Evolutionary conservation across 331 rosid genomes (phyloP).

Genomic region (Cydonia oblonga): DNA sequence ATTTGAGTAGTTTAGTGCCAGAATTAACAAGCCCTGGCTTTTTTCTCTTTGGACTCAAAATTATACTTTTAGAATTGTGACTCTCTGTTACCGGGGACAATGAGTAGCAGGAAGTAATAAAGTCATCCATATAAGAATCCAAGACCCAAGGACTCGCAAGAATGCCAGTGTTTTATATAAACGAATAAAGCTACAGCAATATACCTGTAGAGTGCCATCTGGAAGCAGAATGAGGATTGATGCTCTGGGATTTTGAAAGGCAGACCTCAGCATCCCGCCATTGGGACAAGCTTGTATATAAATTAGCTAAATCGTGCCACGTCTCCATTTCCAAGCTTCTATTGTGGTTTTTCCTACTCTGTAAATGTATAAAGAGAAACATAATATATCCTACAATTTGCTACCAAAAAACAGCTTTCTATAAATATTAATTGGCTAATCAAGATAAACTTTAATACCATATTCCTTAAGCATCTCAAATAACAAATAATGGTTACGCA

Average conservation of each 20-base stretch:
- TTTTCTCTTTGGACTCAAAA: neutral
- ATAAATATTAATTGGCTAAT: neutral
- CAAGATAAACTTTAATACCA: neutral
- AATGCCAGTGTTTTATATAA: neutral
- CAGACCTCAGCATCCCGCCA: constrained; percentile 89
- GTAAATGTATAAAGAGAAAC: constrained; percentile 8
- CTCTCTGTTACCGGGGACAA: neutral
- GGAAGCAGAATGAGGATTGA: constrained; percentile 84
- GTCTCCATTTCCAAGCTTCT: constrained; percentile 79
- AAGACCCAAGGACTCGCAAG: neutral
- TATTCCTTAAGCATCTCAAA: neutral
- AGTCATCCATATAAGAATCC: neutral
- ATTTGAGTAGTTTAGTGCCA: neutral
- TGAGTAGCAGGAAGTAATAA: neutral
- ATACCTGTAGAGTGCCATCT: constrained; percentile 77
- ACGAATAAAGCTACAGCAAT: neutral
- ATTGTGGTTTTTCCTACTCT: constrained; percentile 41
- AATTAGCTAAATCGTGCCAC: constrained; percentile 78
- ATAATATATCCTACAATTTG: neutral
- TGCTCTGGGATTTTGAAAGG: constrained; percentile 60
- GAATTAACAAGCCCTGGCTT: neutral
- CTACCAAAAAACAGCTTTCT: neutral
- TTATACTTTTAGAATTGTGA: neutral
- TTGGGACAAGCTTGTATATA: constrained; percentile 54
- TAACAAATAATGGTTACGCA: neutral